Conservation (phyloP, 352 stramenopile species). For the Globisporangium iwayamae region DNA sequence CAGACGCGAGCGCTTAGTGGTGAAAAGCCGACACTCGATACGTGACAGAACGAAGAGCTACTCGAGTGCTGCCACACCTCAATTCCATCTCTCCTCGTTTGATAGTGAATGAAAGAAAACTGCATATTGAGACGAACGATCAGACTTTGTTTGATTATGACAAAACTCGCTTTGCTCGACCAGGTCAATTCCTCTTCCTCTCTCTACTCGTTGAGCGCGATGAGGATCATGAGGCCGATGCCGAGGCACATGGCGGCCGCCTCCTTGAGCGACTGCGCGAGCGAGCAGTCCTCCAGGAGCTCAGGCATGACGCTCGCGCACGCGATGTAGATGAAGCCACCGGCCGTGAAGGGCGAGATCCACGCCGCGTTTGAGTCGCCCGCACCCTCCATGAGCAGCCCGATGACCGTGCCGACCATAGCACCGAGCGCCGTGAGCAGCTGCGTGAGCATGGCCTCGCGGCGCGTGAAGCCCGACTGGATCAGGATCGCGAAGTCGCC, state of each 20-base stretch:
- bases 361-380: constrained; percentile 67
- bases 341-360: constrained; percentile 83
- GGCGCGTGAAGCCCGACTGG: constrained; percentile 86
- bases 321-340: constrained; percentile 93
- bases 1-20: too few relatives aligned
- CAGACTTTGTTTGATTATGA: neutral
- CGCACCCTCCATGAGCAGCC: constrained; percentile 70
- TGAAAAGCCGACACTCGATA: too few relatives aligned
- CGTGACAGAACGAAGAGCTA: too few relatives aligned
- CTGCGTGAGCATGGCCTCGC: constrained; percentile 89
- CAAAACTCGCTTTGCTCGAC: neutral
- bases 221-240: constrained; percentile 76
- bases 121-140: constrained; percentile 4
- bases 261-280: constrained; percentile 71
- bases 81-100: neutral
- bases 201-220: constrained; percentile 63
- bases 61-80: neutral
- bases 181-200: neutral
- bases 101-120: constrained; percentile 3
- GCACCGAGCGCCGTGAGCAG: constrained; percentile 90
- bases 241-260: constrained; percentile 58
- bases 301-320: constrained; percentile 90
- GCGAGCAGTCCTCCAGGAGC: constrained; percentile 82
- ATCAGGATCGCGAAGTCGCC: constrained; percentile 91
- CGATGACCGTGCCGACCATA: constrained; percentile 87